These are phyloP conservation scores for Penicillium sp. DNA, from an alignment of 2,329 filamentous ascomycete genomes.

Conservation along the genomic window DNA sequence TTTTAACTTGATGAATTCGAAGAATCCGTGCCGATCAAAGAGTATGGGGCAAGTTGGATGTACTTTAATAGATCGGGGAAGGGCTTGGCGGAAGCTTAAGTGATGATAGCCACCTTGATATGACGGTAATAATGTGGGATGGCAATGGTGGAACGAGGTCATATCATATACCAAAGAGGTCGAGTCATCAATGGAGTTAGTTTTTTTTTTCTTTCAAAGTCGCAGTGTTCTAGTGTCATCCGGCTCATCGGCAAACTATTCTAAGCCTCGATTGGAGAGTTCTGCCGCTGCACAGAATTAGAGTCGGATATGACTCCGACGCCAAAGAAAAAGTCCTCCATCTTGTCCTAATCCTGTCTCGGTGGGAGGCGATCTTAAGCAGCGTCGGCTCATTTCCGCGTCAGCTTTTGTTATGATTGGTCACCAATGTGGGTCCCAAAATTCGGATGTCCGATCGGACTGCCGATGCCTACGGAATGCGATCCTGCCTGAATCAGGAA, in stretches of 20 bases:
- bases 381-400: constrained; percentile 27
- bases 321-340: constrained; percentile 14
- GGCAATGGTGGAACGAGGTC: neutral
- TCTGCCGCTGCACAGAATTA: constrained; percentile 19
- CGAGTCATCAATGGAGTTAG: constrained; percentile 11
- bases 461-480: constrained; percentile 21
- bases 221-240: constrained; percentile 19
- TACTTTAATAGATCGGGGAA: neutral
- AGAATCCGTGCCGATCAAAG: neutral
- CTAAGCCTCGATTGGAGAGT: constrained; percentile 29
- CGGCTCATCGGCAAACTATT: constrained; percentile 26
- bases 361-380: constrained; percentile 19
- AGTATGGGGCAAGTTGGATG: neutral
- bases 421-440: constrained; percentile 21
- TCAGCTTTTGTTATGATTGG: constrained; percentile 21
- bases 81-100: constrained; percentile 16
- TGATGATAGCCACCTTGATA: constrained; percentile 1
- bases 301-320: constrained; percentile 31
- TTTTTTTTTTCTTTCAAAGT: constrained; percentile 15
- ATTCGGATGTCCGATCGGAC: constrained; percentile 34
- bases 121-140: neutral
- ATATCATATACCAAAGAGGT: constrained; percentile 12
- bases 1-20: neutral
- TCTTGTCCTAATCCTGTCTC: constrained; percentile 20
- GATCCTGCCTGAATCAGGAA: neutral